A percentile compares a stretch with the other conserved stretches of the same genome.
Evolutionary conservation across 2,329 filamentous ascomycete genomes (phyloP).

Genomic region (Tolypocladium sp.): DNA sequence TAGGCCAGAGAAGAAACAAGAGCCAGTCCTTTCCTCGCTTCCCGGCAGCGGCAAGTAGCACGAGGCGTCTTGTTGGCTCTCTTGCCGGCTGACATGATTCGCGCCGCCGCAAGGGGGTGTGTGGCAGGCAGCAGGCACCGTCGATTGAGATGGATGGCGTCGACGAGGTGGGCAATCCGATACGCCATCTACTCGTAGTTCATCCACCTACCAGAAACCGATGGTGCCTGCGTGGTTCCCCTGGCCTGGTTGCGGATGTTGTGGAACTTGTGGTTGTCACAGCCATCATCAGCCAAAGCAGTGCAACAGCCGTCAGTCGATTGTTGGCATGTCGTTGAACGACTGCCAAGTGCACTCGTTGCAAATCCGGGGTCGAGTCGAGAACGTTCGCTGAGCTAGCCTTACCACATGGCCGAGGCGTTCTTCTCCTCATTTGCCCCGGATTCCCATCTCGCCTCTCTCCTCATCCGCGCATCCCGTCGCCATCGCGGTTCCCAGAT

Average conservation of each 20-base stretch:
- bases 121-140: not conserved
- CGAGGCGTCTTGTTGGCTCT: not conserved
- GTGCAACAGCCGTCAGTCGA: not conserved
- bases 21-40: not conserved
- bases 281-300: not conserved
- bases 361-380: not conserved
- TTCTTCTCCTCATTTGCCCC: not conserved
- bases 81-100: not conserved
- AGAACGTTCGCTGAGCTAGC: not conserved
- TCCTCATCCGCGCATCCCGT: not conserved
- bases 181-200: not conserved
- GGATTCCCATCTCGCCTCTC: not conserved
- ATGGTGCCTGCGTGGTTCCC: not conserved
- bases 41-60: not conserved
- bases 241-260: not conserved
- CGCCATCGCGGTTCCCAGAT: too few species aligned
- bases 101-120: not conserved
- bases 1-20: not conserved
- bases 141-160: not conserved
- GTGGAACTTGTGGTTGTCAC: not conserved
- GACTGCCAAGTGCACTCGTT: not conserved
- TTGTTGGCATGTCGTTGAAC: not conserved
- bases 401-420: not conserved
- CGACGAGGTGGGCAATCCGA: not conserved
- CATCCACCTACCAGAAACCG: not conserved